Evolutionary conservation across 371 early-diverging fungal genomes (phyloP), one percentile per base, ranked within the genome.

Genomic region (Funneliformis caledonium): DNA sequence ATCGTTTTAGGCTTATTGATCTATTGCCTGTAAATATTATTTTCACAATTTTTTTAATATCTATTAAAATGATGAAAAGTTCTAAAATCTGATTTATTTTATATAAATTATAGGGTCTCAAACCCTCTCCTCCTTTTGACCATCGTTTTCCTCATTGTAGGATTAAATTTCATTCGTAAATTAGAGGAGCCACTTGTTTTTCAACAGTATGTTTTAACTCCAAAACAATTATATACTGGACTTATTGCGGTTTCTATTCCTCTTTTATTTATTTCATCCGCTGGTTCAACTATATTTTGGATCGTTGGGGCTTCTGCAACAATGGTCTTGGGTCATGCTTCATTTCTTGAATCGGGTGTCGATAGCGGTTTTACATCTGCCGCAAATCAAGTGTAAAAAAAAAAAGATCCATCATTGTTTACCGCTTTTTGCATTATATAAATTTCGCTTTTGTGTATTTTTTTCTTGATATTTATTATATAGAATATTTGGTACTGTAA

Each of bases 251-350:
- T 87, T 47, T 87, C 92, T 8, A 82, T 92, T 52, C 67, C 90
- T 37, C 81, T 93, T 48, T 85, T 93, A 62, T 87, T 89, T 69
- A 85, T 93, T 81, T 91, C 91, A 45, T 91, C 91, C 7, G 88
- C 91, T 61, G 88, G 91, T 7, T 89, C 91, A 16, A 88, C 89
- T 33, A 85, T 93, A 56, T 92, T 93, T 65, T 93, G 92, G 92
- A 88, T 92, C 78, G 85, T 91, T 79, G 91, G 91, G 69, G 92
- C 91, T 52, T 90, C 90, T 70, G 91, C 90, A 61, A 82, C 91
- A 16, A 82, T 88, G 47, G 87, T 92, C 76, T 80, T 91, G 33
- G 91, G 90, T 69, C 93, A 92, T 82, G 93, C 92, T 45, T 88
- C 91, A 43, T 72, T 92, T 31, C 84, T 92, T 81, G 91, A 91